phyloP scores from a whole-genome alignment of 1,139 yeast species.

The Candida dubliniensis region DNA sequence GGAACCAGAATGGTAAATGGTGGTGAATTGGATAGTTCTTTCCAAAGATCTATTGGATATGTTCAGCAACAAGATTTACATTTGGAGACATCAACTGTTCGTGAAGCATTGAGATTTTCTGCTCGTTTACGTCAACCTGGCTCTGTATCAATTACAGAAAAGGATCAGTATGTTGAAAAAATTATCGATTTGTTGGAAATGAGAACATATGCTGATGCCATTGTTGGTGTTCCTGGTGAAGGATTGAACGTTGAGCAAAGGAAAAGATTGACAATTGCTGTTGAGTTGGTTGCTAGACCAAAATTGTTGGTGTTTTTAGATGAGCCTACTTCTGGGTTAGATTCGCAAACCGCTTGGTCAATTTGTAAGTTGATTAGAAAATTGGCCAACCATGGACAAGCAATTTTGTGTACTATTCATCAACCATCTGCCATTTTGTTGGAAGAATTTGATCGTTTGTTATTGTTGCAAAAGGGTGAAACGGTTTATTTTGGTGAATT shows the following conservation, averaged over 20 bases:
- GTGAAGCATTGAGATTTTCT: conserved; percentile 38
- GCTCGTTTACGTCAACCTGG: conserved; percentile 39
- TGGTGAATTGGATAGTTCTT: conserved; percentile 29
- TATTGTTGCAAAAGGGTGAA: conserved; percentile 45
- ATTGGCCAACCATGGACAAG: conserved; percentile 44
- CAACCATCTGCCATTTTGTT: conserved; percentile 43
- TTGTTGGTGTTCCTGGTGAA: conserved; percentile 44
- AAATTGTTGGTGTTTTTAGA: conserved; percentile 36
- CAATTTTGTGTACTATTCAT: conserved; percentile 44
- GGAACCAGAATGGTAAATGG: conserved; percentile 41
- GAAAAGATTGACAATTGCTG: conserved; percentile 40
- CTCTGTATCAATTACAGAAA: conserved; percentile 28
- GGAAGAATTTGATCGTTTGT: conserved; percentile 36
- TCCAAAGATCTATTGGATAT: conserved; percentile 43
- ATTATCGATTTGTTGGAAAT: conserved; percentile 32
- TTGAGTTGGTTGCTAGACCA: conserved; percentile 43
- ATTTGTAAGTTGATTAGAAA: conserved; percentile 43
- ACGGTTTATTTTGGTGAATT: conserved; percentile 70
- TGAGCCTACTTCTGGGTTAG: conserved; percentile 44
- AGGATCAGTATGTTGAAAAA: conserved; percentile 36
- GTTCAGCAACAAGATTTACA: conserved; percentile 45
- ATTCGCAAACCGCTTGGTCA: conserved; percentile 47
- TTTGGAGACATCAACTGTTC: conserved; percentile 36
- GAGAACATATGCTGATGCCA: conserved; percentile 33
- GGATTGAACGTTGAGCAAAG: conserved; percentile 43